Evolutionary conservation across 2,329 filamentous ascomycete genomes (phyloP), one percentile per base, ranked within the genome.

Genomic region (Blumeria graminis): DNA sequence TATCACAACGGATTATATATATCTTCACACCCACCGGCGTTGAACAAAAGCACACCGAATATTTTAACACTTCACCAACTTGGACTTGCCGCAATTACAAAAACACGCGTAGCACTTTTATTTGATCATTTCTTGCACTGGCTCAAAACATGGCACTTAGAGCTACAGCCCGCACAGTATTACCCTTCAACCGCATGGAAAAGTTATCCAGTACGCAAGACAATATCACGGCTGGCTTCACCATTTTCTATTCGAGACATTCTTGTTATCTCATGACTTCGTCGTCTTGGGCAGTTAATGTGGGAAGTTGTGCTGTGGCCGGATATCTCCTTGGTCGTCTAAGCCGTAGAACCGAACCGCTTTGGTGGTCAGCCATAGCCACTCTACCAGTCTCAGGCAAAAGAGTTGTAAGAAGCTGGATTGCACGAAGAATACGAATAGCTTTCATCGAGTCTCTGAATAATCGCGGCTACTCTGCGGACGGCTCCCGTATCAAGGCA

Each of bases 311-410:
- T 33, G 22, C 54, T 11, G 35, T 41, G 8, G 39, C 32, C 32
- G 32, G 39, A 8, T 7, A 8, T 7, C 35, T 46, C 14, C n/a
- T 46, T 16, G 9, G 28, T 8, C 54, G 54, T 22, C 61, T 55
- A 58, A 48, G 58, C 34, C n/a, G 60, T 63, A 71, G 55, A 45
- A 63, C 9, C 66, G 69, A 61, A 67, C 66, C 62, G 36, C 67
- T 79, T 16, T 74, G 74, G 70, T 76, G 72, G 71, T 64, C 66
- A 14, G 68, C 73, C 6, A 62, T 69, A 57, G 55, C 65, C 57
- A 57, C 45, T 52, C 59, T 65, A 55, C 58, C 62, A 58, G 56
- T 64, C 62, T 56, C 60, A 3, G 63, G 65, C 22, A 74, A 71
- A 56, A 66, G 67, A 7, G 70, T 71, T 22, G 68, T 78, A n/a